These are phyloP conservation scores for Alternaria rosae DNA, from an alignment of 2,329 filamentous ascomycete genomes.

Conservation along the genomic window DNA sequence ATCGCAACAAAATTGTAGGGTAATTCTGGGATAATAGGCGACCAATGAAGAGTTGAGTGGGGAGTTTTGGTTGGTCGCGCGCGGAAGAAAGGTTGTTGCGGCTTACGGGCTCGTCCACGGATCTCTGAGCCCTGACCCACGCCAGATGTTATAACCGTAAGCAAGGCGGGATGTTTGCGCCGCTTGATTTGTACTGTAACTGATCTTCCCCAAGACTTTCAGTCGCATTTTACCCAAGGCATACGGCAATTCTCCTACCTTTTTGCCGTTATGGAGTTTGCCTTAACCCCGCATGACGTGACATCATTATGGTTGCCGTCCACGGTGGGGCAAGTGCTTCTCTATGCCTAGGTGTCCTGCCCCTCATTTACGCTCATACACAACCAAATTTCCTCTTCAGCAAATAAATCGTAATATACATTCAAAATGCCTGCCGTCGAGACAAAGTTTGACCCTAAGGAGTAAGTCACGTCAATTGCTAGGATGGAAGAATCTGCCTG, in stretches of 20 bases:
- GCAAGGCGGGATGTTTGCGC: slow-evolving; percentile 1
- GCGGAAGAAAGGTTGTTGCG: neutral
- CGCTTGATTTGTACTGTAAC: neutral
- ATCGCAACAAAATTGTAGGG: slow-evolving; percentile 1
- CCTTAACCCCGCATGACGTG: slow-evolving; percentile 1
- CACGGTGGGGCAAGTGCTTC: neutral
- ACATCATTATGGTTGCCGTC: slow-evolving; percentile 11
- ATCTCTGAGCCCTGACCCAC: neutral
- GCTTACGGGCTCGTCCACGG: slow-evolving; percentile 3
- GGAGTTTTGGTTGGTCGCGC: neutral
- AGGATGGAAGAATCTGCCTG: neutral
- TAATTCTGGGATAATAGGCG: neutral
- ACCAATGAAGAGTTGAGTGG: neutral
- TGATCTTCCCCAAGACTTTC: neutral
- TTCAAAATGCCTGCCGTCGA: slow-evolving; percentile 50
- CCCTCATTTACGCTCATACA: slow-evolving; percentile 14
- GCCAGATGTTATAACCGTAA: neutral
- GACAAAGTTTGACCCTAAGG: slow-evolving; percentile 59
- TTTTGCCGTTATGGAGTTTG: neutral
- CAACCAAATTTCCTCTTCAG: neutral
- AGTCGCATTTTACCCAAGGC: neutral
- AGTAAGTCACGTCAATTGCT: neutral
- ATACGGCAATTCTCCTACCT: neutral
- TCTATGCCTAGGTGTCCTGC: slow-evolving; percentile 3
- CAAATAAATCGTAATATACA: neutral